A percentile compares a stretch with the other conserved stretches of the same genome.
phyloP scores from a whole-genome alignment of 2,329 filamentous ascomycete species.

The Aspergillus ochraceus region DNA sequence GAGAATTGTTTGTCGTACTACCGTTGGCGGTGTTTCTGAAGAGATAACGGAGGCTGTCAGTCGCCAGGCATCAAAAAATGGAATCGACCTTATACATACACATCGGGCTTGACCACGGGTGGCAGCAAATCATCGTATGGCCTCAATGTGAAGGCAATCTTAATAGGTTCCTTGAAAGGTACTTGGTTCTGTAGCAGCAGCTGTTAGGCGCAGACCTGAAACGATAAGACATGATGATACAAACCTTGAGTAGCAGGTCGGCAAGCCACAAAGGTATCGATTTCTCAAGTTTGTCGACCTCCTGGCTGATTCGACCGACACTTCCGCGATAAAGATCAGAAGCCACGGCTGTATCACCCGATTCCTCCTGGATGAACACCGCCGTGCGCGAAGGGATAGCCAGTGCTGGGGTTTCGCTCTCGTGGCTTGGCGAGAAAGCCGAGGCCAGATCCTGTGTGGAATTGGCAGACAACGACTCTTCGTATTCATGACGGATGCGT shows the following conservation, averaged over 20 bases:
- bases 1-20: slow-evolving; percentile 65
- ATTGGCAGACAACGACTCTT: slow-evolving; percentile 41
- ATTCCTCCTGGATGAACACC: slow-evolving; percentile 66
- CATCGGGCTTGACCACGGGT: slow-evolving; percentile 70
- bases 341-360: slow-evolving; percentile 61
- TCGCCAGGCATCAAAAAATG: neutral
- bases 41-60: slow-evolving; percentile 1
- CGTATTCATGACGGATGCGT: slow-evolving; percentile 47
- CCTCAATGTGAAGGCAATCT: slow-evolving; percentile 90
- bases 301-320: slow-evolving; percentile 72
- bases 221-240: neutral
- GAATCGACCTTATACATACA: slow-evolving; percentile 42
- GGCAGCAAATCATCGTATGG: slow-evolving; percentile 76
- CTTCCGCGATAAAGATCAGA: slow-evolving; percentile 91
- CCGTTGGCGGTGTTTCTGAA: slow-evolving; percentile 24
- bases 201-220: slow-evolving; percentile 9
- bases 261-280: slow-evolving; percentile 89
- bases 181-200: slow-evolving; percentile 64
- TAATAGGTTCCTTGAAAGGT: slow-evolving; percentile 85
- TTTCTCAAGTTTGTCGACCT: slow-evolving; percentile 81
- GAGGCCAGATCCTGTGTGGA: slow-evolving; percentile 38
- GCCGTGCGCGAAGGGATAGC: slow-evolving; percentile 52
- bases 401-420: slow-evolving; percentile 47
- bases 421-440: slow-evolving; percentile 43
- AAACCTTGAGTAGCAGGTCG: slow-evolving; percentile 73